Conservation (phyloP, 257 asterid genomes). For the Verbena officinalis region DNA sequence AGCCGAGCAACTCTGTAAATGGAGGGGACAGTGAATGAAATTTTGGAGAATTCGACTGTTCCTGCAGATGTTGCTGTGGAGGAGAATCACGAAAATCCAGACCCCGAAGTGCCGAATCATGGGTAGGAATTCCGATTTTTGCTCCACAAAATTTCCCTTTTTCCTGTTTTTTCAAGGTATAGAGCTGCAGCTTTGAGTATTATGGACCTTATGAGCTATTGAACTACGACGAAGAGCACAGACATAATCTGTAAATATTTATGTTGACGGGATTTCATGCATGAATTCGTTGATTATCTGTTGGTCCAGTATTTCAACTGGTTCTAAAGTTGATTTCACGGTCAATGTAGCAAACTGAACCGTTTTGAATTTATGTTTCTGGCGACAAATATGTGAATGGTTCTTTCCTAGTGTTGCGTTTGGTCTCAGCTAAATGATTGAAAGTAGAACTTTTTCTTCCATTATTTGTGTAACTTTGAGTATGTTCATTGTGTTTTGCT, state of each 20-base stretch:
- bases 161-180: background rate
- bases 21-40: conserved; percentile 42
- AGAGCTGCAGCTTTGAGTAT: conserved; percentile 4
- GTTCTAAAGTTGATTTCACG: conserved; percentile 1
- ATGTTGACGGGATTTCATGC: background rate
- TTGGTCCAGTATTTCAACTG: conserved; percentile 13
- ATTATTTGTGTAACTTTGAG: background rate
- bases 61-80: conserved; percentile 32
- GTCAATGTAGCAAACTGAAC: conserved; percentile 16
- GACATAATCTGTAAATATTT: no score
- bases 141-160: background rate
- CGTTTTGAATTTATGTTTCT: background rate
- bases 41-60: conserved; percentile 37
- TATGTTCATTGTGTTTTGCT: background rate
- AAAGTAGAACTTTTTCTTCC: background rate
- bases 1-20: conserved; percentile 14
- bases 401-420: background rate
- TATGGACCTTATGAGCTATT: conserved; percentile 6
- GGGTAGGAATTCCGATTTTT: conserved; percentile 37
- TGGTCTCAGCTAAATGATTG: background rate
- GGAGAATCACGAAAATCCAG: conserved; percentile 46
- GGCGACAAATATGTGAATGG: background rate
- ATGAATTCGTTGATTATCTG: conserved; percentile 12
- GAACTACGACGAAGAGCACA: background rate
- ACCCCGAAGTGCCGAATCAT: conserved; percentile 41